Base-by-base conservation (phyloP, 2,329 filamentous ascomycete species). In the Cadophora luteo-olivacea region DNA sequence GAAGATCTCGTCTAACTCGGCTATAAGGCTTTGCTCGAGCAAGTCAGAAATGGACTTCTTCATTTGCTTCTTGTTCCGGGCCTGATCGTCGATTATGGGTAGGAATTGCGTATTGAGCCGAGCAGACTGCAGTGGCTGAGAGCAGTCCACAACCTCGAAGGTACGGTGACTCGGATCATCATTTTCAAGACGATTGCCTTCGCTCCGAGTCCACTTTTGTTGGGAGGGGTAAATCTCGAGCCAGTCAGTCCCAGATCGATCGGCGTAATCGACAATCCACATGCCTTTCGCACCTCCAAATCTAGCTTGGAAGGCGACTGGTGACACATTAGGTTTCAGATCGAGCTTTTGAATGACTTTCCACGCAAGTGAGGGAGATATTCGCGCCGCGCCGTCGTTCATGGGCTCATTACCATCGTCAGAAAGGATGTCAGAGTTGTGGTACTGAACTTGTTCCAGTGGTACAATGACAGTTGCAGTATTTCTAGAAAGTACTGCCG, bases 251-350 rank as follows among this genome's bases (percentile, higher is more conserved):
- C 81, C 75, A 1, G 84, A 79, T 0, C 79, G 78, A 32, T 86
- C 83, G 0, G 80, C 75, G 0, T 82, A 80, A 71, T 90, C 88
- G 4, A 90, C 78, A 58, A 91, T 84, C 92, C 91, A 94, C 71
- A 94, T 82, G 0, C 92, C 92, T 77, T 95, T 95, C 0, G 90
- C 90, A 19, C 89, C 87, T 11, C 88, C 90, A 45, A 94, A 85
- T 0, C 92, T 86, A 1, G 82, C 91, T 77, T 95, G 92, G 57
- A 90, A 89, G 0, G 85, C 89, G 38, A 86, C 86, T 0, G 91
- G 0, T 86, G 76, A n/a, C 85, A 82, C 0, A 76, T 72, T 0
- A 90, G 78, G 0, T 84, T n/a, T n/a, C n/a, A n/a, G n/a, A n/a
- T n/a, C 85, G 8, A 91, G 81, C 0, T 69, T 69, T 0, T 82